Base-by-base conservation (phyloP, 805 yeast species). In the Saccharomyces eubayanus region DNA sequence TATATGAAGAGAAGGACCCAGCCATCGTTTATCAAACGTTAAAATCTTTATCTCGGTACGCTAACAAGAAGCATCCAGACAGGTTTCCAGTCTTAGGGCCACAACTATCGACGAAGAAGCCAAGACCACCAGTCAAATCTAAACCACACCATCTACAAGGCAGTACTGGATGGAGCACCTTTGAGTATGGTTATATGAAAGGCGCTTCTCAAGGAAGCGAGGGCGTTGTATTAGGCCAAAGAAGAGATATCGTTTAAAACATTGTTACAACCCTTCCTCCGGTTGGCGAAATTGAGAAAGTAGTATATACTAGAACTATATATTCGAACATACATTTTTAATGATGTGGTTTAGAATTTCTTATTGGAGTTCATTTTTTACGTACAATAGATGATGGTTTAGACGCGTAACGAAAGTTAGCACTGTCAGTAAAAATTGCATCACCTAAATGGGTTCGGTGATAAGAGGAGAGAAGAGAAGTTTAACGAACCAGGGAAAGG, bases 11-110 rank as follows among this genome's bases (percentile, higher is more conserved):
- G 29, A 77, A 80, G 59, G 95, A 89, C 65, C 89, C 92, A 0
- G 85, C 88, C 49, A 88, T 85, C 59, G 89, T 89, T 1, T 70
- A 84, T n/a, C 82, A 86, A 60, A 79, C 91, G 0, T 72, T 89
- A 46, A 83, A 85, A 62, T 81, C 95, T 2, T 74, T 89, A 47
- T 85, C 94, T 0, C 74, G 96, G 54, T 74, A 81, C 53, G 85
- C 88, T 1, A 77, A 85, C 62, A 74, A 74, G 53, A 71, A 79
- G 71, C 64, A 84, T 73, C 69, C 82, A 52, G 59, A 71, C 51
- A 62, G 76, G 54, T 65, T 66, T 46, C 79, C 82, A 0, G 76
- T 79, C 0, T 71, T 83, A 31, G 89, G 89, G 0, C 89, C 89
- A 1, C 75, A 76, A 51, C 63, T 83, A 43, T 74, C 79, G 0